Conservation (phyloP, 805 yeast genomes). For the Barnettozyma vustinii region DNA sequence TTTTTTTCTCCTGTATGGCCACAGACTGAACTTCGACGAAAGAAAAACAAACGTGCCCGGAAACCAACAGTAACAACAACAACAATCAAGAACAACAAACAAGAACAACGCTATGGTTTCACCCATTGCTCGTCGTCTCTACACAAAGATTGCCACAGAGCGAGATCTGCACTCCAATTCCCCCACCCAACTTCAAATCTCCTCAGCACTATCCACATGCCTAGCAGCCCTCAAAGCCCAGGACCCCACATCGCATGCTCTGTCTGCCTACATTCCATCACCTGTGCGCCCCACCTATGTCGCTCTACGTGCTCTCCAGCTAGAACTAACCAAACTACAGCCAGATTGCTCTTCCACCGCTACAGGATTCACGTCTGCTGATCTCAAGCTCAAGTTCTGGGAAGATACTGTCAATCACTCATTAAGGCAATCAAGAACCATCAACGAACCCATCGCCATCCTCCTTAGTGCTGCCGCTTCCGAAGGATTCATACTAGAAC, state of each 20-base stretch:
- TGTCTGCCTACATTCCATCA: slow-evolving; percentile 65
- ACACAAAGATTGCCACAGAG: background rate
- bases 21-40: no score
- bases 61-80: no score
- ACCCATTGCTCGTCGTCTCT: background rate
- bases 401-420: slow-evolving; percentile 48
- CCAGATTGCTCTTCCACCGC: slow-evolving; percentile 31
- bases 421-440: slow-evolving; percentile 31
- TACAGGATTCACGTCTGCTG: slow-evolving; percentile 22
- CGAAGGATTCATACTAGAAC: slow-evolving; percentile 45
- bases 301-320: slow-evolving; percentile 60
- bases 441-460: slow-evolving; percentile 63
- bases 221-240: slow-evolving; percentile 30
- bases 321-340: slow-evolving; percentile 51
- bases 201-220: slow-evolving; percentile 3
- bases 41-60: no score
- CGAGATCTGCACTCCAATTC: background rate
- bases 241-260: slow-evolving; percentile 60
- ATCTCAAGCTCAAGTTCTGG: slow-evolving; percentile 71
- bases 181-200: background rate
- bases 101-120: no score
- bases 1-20: background rate
- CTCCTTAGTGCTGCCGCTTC: slow-evolving; percentile 49
- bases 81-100: no score
- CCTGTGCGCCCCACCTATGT: slow-evolving; percentile 56